phyloP scores from a whole-genome alignment of 78 protist species.

The Dictyostelium brefeldianum region DNA sequence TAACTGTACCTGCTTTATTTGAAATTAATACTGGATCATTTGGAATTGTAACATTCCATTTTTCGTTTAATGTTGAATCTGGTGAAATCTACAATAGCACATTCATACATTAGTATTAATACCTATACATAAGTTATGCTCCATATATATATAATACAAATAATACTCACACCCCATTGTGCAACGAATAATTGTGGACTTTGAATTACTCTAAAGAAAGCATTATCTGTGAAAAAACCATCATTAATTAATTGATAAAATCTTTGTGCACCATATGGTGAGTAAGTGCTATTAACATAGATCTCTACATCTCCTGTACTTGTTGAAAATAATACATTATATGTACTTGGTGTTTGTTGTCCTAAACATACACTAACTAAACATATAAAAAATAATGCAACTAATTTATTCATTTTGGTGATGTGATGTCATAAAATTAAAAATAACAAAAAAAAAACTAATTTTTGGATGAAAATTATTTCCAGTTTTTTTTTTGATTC shows the following conservation, averaged over 20 bases:
- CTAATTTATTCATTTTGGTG: background rate
- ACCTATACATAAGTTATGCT: too few relatives aligned
- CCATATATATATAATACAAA: too few relatives aligned
- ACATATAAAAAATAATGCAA: background rate
- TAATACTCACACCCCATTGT: constrained; percentile 83
- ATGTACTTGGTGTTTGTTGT: constrained; percentile 16
- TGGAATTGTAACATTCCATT: constrained; percentile 69
- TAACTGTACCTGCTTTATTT: constrained; percentile 57
- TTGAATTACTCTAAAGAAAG: constrained; percentile 88
- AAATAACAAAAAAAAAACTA: too few relatives aligned
- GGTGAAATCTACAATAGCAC: background rate
- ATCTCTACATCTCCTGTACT: constrained; percentile 28
- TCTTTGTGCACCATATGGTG: constrained; percentile 10
- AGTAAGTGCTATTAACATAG: background rate
- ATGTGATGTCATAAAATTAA: background rate
- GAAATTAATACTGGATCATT: constrained; percentile 68
- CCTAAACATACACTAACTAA: background rate
- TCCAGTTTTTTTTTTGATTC: too few relatives aligned
- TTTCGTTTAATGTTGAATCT: constrained; percentile 38
- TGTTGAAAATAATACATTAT: constrained; percentile 23
- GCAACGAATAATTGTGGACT: constrained; percentile 72
- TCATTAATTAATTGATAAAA: constrained; percentile 19
- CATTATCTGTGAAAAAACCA: constrained; percentile 52
- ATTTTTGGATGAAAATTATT: too few relatives aligned
- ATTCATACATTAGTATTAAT: background rate